Conservation (phyloP, 495 filamentous ascomycete genomes). For the Stereocaulon alpinum region DNA sequence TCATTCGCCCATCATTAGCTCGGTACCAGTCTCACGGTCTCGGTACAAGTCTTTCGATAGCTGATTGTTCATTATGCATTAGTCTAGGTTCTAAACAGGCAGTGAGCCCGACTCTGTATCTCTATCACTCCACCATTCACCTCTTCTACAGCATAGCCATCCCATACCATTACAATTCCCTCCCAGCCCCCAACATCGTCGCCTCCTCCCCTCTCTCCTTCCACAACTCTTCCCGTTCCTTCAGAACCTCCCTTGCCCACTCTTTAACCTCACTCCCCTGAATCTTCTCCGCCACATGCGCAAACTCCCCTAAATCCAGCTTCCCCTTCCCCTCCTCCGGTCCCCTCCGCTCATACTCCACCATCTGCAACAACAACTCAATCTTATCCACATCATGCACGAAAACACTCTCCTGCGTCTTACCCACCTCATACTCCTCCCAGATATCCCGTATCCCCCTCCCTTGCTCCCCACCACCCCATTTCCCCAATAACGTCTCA, state of each 20-base stretch:
- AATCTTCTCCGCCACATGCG: constrained; percentile 61
- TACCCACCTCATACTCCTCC: constrained; percentile 84
- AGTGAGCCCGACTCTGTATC: neutral
- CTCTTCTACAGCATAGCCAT: neutral
- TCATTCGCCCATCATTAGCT: too few species aligned
- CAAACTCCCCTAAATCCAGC: constrained; percentile 76
- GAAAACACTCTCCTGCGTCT: constrained; percentile 73
- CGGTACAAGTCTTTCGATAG: neutral
- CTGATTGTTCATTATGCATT: neutral
- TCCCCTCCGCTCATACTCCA: constrained; percentile 80
- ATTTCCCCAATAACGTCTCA: constrained; percentile 50
- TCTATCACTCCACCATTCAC: neutral
- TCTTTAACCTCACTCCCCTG: constrained; percentile 63
- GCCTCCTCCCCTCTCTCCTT: constrained; percentile 24
- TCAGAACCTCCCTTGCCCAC: constrained; percentile 67
- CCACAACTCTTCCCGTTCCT: constrained; percentile 72
- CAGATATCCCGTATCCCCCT: constrained; percentile 65
- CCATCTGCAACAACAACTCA: constrained; percentile 86
- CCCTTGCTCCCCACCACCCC: constrained; percentile 28
- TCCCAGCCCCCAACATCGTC: neutral
- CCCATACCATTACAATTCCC: neutral
- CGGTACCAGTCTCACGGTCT: neutral
- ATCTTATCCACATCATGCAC: constrained; percentile 98
- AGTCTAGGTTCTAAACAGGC: neutral
- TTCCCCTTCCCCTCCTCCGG: constrained; percentile 31